A percentile compares a stretch with the other conserved stretches of the same genome.
Conservation (phyloP, 129 eudicot genomes). For the Arctium lappa region DNA sequence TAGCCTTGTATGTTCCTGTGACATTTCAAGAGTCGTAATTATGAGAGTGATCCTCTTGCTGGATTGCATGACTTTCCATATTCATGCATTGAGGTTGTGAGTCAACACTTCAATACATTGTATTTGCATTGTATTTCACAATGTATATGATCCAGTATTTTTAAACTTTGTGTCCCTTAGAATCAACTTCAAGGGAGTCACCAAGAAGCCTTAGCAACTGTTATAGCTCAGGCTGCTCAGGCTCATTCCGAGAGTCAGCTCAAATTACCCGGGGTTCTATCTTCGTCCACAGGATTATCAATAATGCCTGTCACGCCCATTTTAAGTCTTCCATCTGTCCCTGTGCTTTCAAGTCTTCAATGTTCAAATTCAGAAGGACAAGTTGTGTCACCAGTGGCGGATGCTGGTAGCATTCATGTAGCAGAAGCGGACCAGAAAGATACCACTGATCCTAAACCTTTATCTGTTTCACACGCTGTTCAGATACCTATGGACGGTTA, state of each 20-base stretch:
- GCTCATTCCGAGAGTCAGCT: conserved; percentile 11
- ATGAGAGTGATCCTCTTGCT: too few species aligned
- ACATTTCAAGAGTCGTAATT: too few species aligned
- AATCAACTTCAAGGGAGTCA: conserved; percentile 35
- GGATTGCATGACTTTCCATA: too few species aligned
- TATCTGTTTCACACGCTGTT: conserved; percentile 1
- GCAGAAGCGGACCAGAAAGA: conserved; percentile 15
- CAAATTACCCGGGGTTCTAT: conserved; percentile 14
- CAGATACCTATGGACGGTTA: conserved; percentile 56
- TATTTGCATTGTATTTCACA: not conserved
- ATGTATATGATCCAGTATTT: not conserved
- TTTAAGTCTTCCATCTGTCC: conserved; percentile 15
- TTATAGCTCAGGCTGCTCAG: conserved; percentile 35
- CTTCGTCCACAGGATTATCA: conserved; percentile 24
- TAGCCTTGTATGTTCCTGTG: too few species aligned
- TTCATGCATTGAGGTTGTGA: too few species aligned
- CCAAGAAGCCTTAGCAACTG: conserved; percentile 36
- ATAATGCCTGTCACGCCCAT: conserved; percentile 25
- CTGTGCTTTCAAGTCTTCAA: not conserved
- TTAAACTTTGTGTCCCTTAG: conserved; percentile 19
- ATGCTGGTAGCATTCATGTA: conserved; percentile 3
- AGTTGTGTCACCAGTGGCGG: conserved; percentile 2
- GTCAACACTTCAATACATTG: not conserved
- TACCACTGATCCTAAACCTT: conserved; percentile 4
- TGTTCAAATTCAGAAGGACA: conserved; percentile 33